Evolutionary conservation across 352 stramenopile species (phyloP).

Genomic region (Phytophthora vignae): DNA sequence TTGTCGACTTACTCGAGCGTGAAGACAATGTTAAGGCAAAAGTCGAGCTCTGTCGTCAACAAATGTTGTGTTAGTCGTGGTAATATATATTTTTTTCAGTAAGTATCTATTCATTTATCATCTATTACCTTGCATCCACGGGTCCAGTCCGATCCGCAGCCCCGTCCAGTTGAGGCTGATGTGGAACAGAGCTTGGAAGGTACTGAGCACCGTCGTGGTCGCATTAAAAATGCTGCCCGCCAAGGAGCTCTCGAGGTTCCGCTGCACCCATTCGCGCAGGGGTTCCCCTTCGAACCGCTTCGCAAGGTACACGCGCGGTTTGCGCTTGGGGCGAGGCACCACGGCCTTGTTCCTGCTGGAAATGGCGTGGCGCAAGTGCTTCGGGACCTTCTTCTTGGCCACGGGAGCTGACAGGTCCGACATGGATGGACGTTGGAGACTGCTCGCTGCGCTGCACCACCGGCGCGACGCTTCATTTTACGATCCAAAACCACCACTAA

Average conservation of each 20-base stretch:
- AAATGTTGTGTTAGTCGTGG: background rate
- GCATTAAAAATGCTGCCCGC: slow-evolving; percentile 49
- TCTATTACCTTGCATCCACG: slow-evolving; percentile 64
- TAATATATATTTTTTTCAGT: too few relatives aligned
- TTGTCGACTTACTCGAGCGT: slow-evolving; percentile 63
- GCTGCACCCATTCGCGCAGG: slow-evolving; percentile 72
- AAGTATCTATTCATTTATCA: too few relatives aligned
- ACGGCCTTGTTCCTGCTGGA: slow-evolving; percentile 33
- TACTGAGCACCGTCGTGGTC: slow-evolving; percentile 60
- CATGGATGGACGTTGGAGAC: slow-evolving; percentile 11
- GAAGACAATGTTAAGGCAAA: slow-evolving; percentile 71
- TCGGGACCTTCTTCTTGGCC: slow-evolving; percentile 42
- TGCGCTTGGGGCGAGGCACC: slow-evolving; percentile 25
- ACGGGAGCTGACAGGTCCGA: slow-evolving; percentile 14
- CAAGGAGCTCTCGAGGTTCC: slow-evolving; percentile 77
- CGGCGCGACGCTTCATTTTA: slow-evolving; percentile 4
- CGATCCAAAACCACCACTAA: background rate
- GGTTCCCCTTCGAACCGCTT: slow-evolving; percentile 50
- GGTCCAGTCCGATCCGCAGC: slow-evolving; percentile 33
- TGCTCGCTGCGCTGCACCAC: background rate
- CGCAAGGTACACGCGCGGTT: slow-evolving; percentile 46
- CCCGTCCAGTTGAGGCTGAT: slow-evolving; percentile 68
- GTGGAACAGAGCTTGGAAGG: slow-evolving; percentile 75
- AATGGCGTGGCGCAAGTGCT: slow-evolving; percentile 48
- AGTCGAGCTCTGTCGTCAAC: slow-evolving; percentile 50